A percentile compares a stretch with the other conserved stretches of the same genome.
Conservation (phyloP, 2,329 filamentous ascomycete species). For the Alternaria dauci region DNA sequence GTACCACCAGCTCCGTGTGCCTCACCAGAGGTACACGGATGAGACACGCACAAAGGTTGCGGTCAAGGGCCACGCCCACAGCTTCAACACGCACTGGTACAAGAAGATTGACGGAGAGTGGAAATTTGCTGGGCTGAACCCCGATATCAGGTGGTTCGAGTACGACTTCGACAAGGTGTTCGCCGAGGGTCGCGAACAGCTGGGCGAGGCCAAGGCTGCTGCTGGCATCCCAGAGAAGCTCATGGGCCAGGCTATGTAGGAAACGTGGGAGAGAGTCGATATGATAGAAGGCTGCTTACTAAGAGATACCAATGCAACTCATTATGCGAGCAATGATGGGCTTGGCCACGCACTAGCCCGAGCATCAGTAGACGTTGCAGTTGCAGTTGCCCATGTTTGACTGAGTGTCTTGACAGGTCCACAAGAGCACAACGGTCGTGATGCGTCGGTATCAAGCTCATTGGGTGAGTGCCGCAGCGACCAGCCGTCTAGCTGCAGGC, state of each 20-base stretch:
- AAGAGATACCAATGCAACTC: slow-evolving; percentile 3
- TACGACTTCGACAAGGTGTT: slow-evolving; percentile 66
- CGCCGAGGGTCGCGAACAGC: slow-evolving; percentile 56
- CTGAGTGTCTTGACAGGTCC: not conserved
- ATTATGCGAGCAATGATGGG: not conserved
- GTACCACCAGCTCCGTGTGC: slow-evolving; percentile 66
- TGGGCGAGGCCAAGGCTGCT: slow-evolving; percentile 55
- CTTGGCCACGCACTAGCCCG: not conserved
- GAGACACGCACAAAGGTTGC: slow-evolving; percentile 56
- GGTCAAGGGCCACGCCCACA: slow-evolving; percentile 66
- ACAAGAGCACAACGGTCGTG: slow-evolving; percentile 4
- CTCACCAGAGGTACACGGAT: slow-evolving; percentile 65
- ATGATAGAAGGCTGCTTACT: not conserved
- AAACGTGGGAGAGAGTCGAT: not conserved
- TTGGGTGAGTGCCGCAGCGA: slow-evolving; percentile 2
- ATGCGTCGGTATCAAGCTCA: slow-evolving; percentile 3
- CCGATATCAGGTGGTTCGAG: slow-evolving; percentile 64
- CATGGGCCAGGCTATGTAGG: slow-evolving; percentile 7
- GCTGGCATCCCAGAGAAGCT: slow-evolving; percentile 45
- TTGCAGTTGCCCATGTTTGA: not conserved
- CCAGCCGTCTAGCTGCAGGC: slow-evolving; percentile 12
- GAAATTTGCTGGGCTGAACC: slow-evolving; percentile 65
- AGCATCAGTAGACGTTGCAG: not conserved
- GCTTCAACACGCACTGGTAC: slow-evolving; percentile 63
- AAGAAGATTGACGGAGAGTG: slow-evolving; percentile 65